phyloP scores from a whole-genome alignment of 345 rosid genomes.

The Kandelia obovata region DNA sequence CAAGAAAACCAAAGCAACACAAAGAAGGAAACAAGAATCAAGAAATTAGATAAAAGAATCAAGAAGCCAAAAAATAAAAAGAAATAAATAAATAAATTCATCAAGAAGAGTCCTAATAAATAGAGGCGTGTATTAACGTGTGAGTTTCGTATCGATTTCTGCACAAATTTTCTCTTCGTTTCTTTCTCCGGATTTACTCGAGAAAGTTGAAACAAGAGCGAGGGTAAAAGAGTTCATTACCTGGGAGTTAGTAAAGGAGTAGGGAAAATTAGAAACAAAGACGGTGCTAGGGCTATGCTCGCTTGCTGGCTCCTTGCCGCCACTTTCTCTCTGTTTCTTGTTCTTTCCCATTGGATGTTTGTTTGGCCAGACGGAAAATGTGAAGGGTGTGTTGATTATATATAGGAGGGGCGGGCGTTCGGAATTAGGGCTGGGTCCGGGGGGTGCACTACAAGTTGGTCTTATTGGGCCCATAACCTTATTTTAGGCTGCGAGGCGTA shows the following conservation, averaged over 20 bases:
- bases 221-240: slow-evolving; percentile 24
- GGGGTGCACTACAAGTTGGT: no score
- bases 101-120: background rate
- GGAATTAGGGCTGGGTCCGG: no score
- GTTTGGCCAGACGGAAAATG: background rate
- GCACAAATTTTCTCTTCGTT: background rate
- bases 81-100: no score
- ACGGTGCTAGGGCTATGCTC: slow-evolving; percentile 71
- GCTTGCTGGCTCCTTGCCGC: slow-evolving; percentile 28
- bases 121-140: background rate
- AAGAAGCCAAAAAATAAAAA: no score
- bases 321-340: slow-evolving; percentile 41
- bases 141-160: background rate
- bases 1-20: no score
- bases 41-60: no score
- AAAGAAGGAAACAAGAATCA: no score
- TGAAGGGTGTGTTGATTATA: no score
- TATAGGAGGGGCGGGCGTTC: no score
- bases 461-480: no score
- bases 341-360: slow-evolving; percentile 41
- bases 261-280: slow-evolving; percentile 76
- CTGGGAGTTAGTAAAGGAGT: slow-evolving; percentile 80
- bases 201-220: slow-evolving; percentile 3
- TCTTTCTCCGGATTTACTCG: background rate
- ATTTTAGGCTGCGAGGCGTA: no score